phyloP scores from a whole-genome alignment of 257 asterid genomes.

The Phtheirospermum japonicum region DNA sequence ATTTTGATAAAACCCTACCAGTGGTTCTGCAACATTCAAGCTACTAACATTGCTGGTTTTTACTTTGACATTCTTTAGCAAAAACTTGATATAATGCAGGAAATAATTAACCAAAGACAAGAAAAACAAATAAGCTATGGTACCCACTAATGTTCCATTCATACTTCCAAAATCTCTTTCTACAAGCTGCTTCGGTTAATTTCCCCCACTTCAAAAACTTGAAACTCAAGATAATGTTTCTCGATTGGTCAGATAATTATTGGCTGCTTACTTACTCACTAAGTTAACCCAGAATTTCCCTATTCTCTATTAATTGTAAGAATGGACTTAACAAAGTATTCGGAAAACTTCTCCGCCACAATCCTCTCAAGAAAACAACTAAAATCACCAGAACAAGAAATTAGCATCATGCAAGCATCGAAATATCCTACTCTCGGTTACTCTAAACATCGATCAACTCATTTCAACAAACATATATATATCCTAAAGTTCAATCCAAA shows the following conservation, averaged over 20 bases:
- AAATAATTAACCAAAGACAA: no score
- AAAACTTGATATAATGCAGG: no score
- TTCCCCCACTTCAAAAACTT: neutral
- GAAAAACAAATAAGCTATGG: constrained; percentile 5
- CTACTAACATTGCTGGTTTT: no score
- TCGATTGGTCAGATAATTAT: constrained; percentile 4
- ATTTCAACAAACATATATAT: neutral
- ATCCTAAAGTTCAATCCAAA: constrained; percentile 7
- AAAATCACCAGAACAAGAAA: no score
- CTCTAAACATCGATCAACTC: neutral
- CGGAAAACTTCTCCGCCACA: no score
- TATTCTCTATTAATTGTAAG: neutral
- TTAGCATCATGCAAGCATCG: no score
- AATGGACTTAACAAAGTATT: no score
- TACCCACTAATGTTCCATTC: neutral
- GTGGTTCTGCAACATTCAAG: no score
- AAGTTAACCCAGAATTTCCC: neutral
- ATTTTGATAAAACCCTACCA: no score
- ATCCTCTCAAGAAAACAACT: no score
- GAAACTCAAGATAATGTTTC: neutral
- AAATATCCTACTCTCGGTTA: neutral
- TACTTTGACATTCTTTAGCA: no score
- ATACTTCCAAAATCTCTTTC: neutral
- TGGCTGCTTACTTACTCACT: constrained; percentile 1
- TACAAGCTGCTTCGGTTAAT: neutral